Base-by-base conservation (phyloP, 768 basidiomycete genomes). In the Trametes elegans region DNA sequence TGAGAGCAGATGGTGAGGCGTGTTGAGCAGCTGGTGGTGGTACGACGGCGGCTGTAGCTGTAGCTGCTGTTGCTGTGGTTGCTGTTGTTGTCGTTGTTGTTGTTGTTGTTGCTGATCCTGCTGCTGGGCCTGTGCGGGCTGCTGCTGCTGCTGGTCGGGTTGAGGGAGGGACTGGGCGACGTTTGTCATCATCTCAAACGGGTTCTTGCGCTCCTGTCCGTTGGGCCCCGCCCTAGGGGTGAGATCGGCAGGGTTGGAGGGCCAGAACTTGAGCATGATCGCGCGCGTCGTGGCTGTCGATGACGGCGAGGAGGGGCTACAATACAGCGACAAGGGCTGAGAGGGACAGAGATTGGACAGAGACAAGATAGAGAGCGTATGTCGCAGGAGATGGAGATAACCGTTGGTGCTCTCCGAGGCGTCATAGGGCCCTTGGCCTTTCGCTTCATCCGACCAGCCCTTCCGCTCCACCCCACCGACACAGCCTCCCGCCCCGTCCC, bases 191-290 rank as follows among this genome's bases (percentile, higher is more conserved):
- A 67, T 52, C 58, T 90, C 86, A 65, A 89, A 89, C 3, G 87
- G 88, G 65, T 89, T 86, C 56, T 57, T 64, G 49, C 75, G 74
- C 63, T 78, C 78, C 49, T 62, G 71, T 60, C 75, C 71, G 60
- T 74, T 71, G 51, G 72, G 65, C 36, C 63, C 65, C 10, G 79
- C 76, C 50, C 77, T 77, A 32, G 88, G 86, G 0, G 87, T 91
- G 67, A 68, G 59, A 70, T 68, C 50, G 65, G 66, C 45, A 41
- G 75, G 68, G 29, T 63, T 65, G 10, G 75, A 66, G 16, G 84
- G 80, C 89, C 89, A 87, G 58, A 89, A 73, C 66, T 82, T 85
- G 61, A 90, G 75, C 83, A 89, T 87, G 52, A 46, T 59, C 50
- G 61, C 39, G 7, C 23, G 18, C 13, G 29, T 34, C 7, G 49